Percentiles rank a stretch among this genome's conserved stretches.
Evolutionary conservation across 1,139 yeast species (phyloP).

Genomic region (Sugiyamaella xylanicola): DNA sequence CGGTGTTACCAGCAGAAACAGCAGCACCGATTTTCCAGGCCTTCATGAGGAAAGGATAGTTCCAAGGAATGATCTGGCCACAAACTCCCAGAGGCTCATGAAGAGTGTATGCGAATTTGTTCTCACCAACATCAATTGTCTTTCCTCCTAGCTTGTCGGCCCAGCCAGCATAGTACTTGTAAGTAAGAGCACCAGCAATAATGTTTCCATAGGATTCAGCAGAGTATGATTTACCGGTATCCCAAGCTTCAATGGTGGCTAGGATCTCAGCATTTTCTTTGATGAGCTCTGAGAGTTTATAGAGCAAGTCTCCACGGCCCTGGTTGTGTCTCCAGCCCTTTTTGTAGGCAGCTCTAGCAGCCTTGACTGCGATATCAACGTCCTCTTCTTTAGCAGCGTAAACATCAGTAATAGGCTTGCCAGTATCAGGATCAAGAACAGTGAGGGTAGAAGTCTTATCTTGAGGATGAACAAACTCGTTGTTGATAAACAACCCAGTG

Average conservation of each 20-base stretch:
- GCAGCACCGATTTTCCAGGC: constrained; percentile 85
- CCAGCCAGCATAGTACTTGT: constrained; percentile 79
- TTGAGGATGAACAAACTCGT: constrained; percentile 56
- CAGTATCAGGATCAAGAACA: constrained; percentile 59
- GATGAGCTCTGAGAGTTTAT: constrained; percentile 66
- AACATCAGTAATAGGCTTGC: constrained; percentile 55
- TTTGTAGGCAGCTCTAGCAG: constrained; percentile 57
- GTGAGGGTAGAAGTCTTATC: constrained; percentile 53
- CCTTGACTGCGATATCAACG: constrained; percentile 59
- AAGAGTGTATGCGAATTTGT: constrained; percentile 61
- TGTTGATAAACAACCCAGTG: constrained; percentile 65
- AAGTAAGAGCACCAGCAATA: constrained; percentile 54
- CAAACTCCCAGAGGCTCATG: constrained; percentile 79
- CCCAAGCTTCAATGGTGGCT: constrained; percentile 77
- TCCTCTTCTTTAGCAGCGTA: constrained; percentile 56
- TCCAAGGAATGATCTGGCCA: constrained; percentile 89
- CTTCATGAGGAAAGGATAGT: constrained; percentile 82
- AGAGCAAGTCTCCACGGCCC: constrained; percentile 58
- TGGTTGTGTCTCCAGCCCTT: constrained; percentile 54
- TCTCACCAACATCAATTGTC: constrained; percentile 64
- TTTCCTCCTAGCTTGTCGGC: constrained; percentile 72
- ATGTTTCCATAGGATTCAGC: constrained; percentile 61
- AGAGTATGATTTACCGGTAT: constrained; percentile 70
- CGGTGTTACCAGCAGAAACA: constrained; percentile 73
- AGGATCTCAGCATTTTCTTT: constrained; percentile 61